These are phyloP conservation scores for Blastocystis sp. DNA, from an alignment of 352 stramenopile species.

Conservation along the genomic window DNA sequence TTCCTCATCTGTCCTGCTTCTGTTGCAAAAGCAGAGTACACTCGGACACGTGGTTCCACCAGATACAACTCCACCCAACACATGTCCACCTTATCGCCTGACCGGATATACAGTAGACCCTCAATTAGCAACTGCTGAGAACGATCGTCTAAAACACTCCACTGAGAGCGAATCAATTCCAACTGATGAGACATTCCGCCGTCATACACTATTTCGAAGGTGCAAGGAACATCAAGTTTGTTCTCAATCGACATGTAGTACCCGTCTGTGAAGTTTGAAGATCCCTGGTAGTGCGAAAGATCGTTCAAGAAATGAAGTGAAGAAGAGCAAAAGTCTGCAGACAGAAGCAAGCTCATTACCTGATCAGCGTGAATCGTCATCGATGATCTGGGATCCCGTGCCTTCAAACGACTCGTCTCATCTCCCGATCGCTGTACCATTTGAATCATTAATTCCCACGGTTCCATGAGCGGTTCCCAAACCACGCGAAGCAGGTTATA, in stretches of 20 bases:
- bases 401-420: not conserved
- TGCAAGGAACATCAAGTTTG: not conserved
- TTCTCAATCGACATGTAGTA: constrained; percentile 57
- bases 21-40: not conserved
- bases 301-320: not conserved
- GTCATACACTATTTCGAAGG: constrained; percentile 19
- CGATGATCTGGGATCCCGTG: not conserved
- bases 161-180: not conserved
- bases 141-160: not conserved
- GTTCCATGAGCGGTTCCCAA: constrained; percentile 55
- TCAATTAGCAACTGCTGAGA: not conserved
- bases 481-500: constrained; percentile 14
- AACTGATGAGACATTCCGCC: not conserved
- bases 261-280: not conserved
- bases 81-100: not conserved
- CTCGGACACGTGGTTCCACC: not conserved
- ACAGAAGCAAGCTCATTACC: constrained; percentile 27
- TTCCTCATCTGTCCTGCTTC: not conserved
- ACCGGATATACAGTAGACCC: not conserved
- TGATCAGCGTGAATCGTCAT: not conserved
- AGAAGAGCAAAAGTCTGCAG: not conserved
- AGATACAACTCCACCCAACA: not conserved
- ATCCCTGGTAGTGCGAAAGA: not conserved
- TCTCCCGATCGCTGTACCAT: not conserved
- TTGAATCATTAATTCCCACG: constrained; percentile 34